Evolutionary conservation across 2,329 filamentous ascomycete species (phyloP).

Genomic region (Phyllosticta ampelicida): DNA sequence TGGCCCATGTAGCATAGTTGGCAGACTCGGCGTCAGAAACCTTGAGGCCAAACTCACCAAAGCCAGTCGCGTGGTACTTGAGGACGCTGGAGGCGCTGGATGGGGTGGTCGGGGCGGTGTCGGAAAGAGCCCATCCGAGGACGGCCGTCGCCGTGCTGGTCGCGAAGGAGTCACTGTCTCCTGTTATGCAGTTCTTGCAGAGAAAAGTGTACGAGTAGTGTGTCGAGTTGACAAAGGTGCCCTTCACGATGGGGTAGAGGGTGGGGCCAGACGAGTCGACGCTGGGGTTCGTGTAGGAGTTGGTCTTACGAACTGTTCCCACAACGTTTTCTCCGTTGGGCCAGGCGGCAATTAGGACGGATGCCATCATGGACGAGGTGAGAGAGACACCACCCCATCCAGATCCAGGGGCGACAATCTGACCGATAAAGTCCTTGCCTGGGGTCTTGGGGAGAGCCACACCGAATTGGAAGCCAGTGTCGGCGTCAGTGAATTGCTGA

Average conservation of each 20-base stretch:
- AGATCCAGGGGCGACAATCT: constrained; percentile 36
- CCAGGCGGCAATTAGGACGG: constrained; percentile 45
- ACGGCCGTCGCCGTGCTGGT: constrained; percentile 17
- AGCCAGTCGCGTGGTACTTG: constrained; percentile 23
- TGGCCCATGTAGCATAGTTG: constrained; percentile 25
- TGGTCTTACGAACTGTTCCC: constrained; percentile 36
- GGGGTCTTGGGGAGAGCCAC: constrained; percentile 40
- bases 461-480: constrained; percentile 38
- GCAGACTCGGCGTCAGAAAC: constrained; percentile 21
- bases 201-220: constrained; percentile 47
- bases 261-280: constrained; percentile 33
- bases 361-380: constrained; percentile 38
- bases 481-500: constrained; percentile 19
- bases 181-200: constrained; percentile 31
- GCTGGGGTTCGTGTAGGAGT: constrained; percentile 40
- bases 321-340: constrained; percentile 38
- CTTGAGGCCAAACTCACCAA: constrained; percentile 23
- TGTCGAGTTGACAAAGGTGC: constrained; percentile 43
- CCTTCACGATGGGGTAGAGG: constrained; percentile 38
- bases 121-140: constrained; percentile 23
- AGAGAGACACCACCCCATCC: constrained; percentile 44
- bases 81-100: constrained; percentile 17
- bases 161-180: constrained; percentile 19
- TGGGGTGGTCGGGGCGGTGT: constrained; percentile 18
- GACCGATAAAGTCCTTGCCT: constrained; percentile 45